Base-by-base conservation (phyloP, 768 basidiomycete species). In the Boletus vermiculosoides region DNA sequence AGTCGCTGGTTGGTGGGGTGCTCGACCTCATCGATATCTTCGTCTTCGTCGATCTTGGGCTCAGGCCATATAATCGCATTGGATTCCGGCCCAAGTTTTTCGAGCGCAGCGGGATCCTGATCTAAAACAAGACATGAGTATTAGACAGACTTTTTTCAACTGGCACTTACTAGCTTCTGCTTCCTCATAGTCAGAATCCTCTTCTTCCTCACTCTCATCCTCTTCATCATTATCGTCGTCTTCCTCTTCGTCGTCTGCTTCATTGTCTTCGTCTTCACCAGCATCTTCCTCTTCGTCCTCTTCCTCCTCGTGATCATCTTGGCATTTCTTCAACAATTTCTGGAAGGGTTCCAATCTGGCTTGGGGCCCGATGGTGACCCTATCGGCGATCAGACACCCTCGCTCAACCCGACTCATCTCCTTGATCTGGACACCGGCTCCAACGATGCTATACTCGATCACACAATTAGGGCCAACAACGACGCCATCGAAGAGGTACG, bases 1-100 rank as follows among this genome's bases (percentile, higher is more conserved):
- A 88, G 83, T 42, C 86, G 79, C 57, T 83, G 83, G 65, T 91
- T 92, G 57, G 82, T 83, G n/a, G 86, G 77, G 30, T 79, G 79
- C 40, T 86, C 82, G 12, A 83, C 79, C 56, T 79, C 79, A 16
- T 86, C 81, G 31, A 84, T 77, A 20, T 85, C 87, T 13, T 84
- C 86, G 39, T 84, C 83, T 45, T 86, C 80, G 12, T 83, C 80
- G 5, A 81, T 76, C 48, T 73, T 75, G n/a, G 75, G 75, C n/a
- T 68, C 69, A 1, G 92, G 91, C 93, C 92, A 97, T 48, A 94
- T 78, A 51, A 89, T 80, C 0, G 91, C 94, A 64, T 91, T 87
- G 2, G 86, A 84, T 50, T 81, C 83, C 12, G 76, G 66, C n/a
- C 94, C 94, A 30, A 94, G 74, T 39, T 77, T 68, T 23, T 73